Base-by-base conservation (phyloP, 2,329 filamentous ascomycete species). In the Alternaria rosae region DNA sequence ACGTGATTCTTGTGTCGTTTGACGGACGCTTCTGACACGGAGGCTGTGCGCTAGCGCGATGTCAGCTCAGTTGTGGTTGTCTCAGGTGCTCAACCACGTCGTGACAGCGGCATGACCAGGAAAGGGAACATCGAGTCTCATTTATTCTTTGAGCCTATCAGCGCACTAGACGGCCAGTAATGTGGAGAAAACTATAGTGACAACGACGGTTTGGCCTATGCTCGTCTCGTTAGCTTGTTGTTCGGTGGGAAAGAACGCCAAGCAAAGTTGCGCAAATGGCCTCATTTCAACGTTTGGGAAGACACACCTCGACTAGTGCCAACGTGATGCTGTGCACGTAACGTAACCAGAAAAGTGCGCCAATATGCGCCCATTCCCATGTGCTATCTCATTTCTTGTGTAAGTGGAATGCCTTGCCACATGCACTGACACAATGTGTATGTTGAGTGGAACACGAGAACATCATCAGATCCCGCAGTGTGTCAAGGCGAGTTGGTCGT, bases 201-300 rank as follows among this genome's bases (percentile, higher is more conserved):
- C 42, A 20, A 26, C 23, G 10, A 3, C 30, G 23, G 30, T 23
- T 32, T 32, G 42, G 43, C 23, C 20, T 35, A 13, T 35, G 41
- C 6, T 32, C 28, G 26, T 32, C 17, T 25, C 42, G 9, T 47
- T 47, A 42, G 25, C 23, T 35, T 17, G 25, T 21, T 9, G 11
- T 20, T 25, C 32, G 21, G 21, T 12, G n/a, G 38, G 13, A n/a
- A 35, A 11, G 28, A 35, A 43, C 23, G 57, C 50, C 23, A 54
- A 47, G 30, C 43, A 48, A 55, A 58, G 51, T 42, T 54, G 51
- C 57, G 51, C 57, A 48, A 59, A 59, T 55, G 30, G 23, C 51
- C 57, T 59, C 57, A 55, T 54, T 8, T 21, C 2, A 20, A 38
- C 21, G 3, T 6, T 35, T 15, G 30, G 23, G 28, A 38, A 25